phyloP scores from a whole-genome alignment of 1,284 basidiomycete species.

The Pseudozyma tsukubaensis region DNA sequence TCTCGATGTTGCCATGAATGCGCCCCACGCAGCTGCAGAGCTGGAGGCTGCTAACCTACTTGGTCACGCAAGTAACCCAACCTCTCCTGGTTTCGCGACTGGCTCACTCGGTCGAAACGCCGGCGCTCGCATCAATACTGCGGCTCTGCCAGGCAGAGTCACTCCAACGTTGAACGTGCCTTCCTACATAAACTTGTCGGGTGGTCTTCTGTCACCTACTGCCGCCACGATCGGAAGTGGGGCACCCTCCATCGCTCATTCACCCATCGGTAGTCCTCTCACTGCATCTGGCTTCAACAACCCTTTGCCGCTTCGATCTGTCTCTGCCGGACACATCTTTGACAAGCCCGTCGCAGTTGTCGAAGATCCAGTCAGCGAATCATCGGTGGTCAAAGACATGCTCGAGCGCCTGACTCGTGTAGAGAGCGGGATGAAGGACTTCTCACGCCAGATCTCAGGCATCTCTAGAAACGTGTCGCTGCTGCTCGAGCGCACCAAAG shows the following conservation, averaged over 20 bases:
- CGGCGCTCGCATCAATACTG: conserved; percentile 1
- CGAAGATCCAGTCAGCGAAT: conserved; percentile 29
- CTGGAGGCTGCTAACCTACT: conserved; percentile 1
- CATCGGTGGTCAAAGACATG: conserved; percentile 77
- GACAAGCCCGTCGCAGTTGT: conserved; percentile 14
- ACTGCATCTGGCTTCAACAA: conserved; percentile 23
- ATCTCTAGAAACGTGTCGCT: conserved; percentile 81
- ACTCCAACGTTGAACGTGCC: conserved; percentile 40
- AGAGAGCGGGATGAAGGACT: conserved; percentile 78
- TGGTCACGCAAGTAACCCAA: conserved; percentile 7
- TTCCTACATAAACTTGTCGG: conserved; percentile 37
- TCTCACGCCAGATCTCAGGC: conserved; percentile 79
- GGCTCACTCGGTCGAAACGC: conserved; percentile 15
- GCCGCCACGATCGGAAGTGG: conserved; percentile 46
- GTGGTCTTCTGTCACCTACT: conserved; percentile 50
- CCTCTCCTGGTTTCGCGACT: conserved; percentile 13
- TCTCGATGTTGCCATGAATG: conserved; percentile 5
- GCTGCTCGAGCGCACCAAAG: conserved; percentile 75
- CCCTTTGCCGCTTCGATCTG: conserved; percentile 23
- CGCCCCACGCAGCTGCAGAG: conserved; percentile 9
- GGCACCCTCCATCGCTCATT: conserved; percentile 18
- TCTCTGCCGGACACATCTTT: conserved; percentile 31
- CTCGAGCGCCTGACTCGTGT: conserved; percentile 79
- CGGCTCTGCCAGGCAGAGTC: conserved; percentile 17
- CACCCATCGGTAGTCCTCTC: conserved; percentile 38